Conservation (phyloP, 345 rosid species). For the Hibiscus syriacus region DNA sequence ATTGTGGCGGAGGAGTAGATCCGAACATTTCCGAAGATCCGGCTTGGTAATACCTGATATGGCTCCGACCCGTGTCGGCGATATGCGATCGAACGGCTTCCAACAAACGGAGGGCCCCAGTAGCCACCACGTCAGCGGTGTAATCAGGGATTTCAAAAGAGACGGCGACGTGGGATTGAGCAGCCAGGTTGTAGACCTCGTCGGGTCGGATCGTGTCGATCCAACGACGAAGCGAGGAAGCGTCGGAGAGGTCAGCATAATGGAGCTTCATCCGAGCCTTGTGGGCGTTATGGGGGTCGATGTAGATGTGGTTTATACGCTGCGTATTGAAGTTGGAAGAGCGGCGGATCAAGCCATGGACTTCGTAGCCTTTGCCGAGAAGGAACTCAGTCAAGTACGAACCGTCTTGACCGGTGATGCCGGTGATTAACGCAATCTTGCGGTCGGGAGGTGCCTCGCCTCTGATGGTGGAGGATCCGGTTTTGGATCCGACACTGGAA, state of each 20-base stretch:
- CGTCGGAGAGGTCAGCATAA: constrained; percentile 77
- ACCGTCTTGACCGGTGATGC: constrained; percentile 69
- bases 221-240: constrained; percentile 96
- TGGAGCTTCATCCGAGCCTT: constrained; percentile 89
- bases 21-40: constrained; percentile 99
- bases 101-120: constrained; percentile 85
- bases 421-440: constrained; percentile 71
- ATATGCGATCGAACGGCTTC: constrained; percentile 92
- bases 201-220: constrained; percentile 78
- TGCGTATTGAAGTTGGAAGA: not conserved
- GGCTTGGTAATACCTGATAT: constrained; percentile 78
- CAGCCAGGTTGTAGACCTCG: constrained; percentile 95
- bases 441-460: constrained; percentile 21
- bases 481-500: constrained; percentile 28
- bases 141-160: constrained; percentile 98
- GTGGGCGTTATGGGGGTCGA: constrained; percentile 59
- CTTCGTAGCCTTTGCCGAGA: not conserved
- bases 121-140: constrained; percentile 92
- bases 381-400: not conserved
- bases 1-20: constrained; percentile 84
- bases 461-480: constrained; percentile 20
- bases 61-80: constrained; percentile 52
- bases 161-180: constrained; percentile 89
- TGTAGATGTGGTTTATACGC: not conserved
- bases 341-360: constrained; percentile 11